A percentile compares a stretch with the other conserved stretches of the same genome.
Conservation (phyloP, 2,329 filamentous ascomycete genomes). For the Hypocrella siamensis region DNA sequence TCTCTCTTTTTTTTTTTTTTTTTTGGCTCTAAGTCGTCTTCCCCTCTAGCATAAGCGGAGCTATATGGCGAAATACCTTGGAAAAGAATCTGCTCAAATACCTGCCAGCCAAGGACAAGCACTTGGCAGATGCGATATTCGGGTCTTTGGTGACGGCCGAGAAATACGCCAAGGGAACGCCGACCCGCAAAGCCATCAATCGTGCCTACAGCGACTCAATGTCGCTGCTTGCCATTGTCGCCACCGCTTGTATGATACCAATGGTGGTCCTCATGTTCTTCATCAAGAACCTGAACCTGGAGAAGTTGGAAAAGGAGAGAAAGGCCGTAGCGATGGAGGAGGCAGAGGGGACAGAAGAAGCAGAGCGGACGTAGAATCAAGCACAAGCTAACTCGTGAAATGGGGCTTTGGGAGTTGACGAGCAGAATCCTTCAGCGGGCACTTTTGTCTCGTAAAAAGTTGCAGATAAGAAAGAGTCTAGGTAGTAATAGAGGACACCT, state of each 20-base stretch:
- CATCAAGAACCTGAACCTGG: conserved; percentile 6
- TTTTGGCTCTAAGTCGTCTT: not conserved
- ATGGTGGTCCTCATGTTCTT: conserved; percentile 8
- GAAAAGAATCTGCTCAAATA: conserved; percentile 8
- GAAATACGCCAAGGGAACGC: conserved; percentile 3
- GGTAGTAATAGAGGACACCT: no score
- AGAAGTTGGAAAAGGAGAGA: not conserved
- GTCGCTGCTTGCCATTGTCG: conserved; percentile 7
- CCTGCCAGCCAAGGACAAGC: conserved; percentile 6
- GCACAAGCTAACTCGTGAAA: no score
- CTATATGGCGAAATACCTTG: conserved; percentile 15
- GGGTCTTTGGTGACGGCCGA: conserved; percentile 11
- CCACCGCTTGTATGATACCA: conserved; percentile 4
- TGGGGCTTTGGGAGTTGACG: no score
- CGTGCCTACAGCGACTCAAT: conserved; percentile 7
- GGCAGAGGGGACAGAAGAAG: not conserved
- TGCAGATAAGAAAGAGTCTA: no score
- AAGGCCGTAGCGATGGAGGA: not conserved
- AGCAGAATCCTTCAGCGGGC: no score
- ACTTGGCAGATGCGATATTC: conserved; percentile 8
- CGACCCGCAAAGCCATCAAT: conserved; percentile 6
- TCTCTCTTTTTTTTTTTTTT: no score
- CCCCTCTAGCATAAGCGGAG: conserved; percentile 13
- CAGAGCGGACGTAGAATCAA: no score
- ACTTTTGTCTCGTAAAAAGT: no score